Evolutionary conservation across 163 green algal genomes (phyloP).

Genomic region (Scenedesmus sp.): DNA sequence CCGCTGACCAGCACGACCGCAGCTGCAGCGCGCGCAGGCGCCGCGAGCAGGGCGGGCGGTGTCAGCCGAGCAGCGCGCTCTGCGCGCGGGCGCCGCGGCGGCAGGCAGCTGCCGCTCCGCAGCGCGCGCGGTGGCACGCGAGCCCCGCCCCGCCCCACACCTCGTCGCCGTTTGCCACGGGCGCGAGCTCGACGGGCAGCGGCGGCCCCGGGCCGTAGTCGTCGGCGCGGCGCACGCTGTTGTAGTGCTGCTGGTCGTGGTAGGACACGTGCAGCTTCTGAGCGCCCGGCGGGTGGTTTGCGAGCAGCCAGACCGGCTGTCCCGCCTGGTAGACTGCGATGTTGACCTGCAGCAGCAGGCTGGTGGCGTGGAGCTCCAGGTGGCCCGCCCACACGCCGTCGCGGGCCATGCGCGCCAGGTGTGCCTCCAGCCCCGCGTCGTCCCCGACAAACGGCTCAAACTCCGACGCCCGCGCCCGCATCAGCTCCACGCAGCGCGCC

Average conservation of each 20-base stretch:
- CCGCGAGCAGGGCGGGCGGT: too few species aligned
- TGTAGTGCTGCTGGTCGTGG: constrained; percentile 77
- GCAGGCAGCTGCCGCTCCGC: not conserved
- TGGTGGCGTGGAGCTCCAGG: constrained; percentile 78
- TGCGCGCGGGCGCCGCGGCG: too few species aligned
- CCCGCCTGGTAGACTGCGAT: constrained; percentile 73
- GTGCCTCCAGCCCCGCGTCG: constrained; percentile 64
- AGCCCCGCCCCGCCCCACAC: not conserved
- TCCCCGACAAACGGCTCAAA: constrained; percentile 82
- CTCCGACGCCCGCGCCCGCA: constrained; percentile 53
- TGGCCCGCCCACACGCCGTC: constrained; percentile 74
- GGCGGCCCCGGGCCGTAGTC: constrained; percentile 57
- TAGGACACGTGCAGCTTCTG: constrained; percentile 75
- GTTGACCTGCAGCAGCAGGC: constrained; percentile 54
- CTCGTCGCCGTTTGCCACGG: not conserved
- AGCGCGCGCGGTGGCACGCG: not conserved
- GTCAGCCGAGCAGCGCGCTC: too few species aligned
- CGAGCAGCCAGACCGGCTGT: constrained; percentile 64
- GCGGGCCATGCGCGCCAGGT: constrained; percentile 67
- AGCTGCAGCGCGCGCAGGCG: too few species aligned
- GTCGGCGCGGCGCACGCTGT: constrained; percentile 63
- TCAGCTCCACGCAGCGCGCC: constrained; percentile 48
- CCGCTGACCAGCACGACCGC: constrained; percentile 41
- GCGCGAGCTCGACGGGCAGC: not conserved
- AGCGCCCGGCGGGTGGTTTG: constrained; percentile 46